phyloP scores from a whole-genome alignment of 352 stramenopile species.

The Globisporangium sylvaticum region DNA sequence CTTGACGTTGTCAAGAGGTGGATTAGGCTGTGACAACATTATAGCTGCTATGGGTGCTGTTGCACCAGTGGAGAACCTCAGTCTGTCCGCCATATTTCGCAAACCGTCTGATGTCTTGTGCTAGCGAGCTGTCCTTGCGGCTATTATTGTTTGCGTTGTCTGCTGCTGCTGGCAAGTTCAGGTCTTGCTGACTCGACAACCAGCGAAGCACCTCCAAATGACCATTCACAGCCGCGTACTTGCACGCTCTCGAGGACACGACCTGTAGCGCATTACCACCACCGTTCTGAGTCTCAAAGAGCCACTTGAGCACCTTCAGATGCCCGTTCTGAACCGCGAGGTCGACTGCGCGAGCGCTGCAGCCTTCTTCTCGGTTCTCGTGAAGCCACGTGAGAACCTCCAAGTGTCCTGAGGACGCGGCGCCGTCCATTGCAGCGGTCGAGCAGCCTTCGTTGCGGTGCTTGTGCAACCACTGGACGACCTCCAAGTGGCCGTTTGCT shows the following conservation, averaged over 20 bases:
- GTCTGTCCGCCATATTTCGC: background rate
- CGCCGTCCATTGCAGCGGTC: background rate
- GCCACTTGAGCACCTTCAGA: background rate
- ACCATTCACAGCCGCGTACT: background rate
- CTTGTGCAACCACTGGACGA: slow-evolving; percentile 1
- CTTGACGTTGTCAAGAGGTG: background rate
- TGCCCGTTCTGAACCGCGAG: background rate
- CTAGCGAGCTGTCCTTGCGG: background rate
- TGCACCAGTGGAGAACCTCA: background rate
- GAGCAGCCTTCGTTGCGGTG: background rate
- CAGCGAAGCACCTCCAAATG: background rate
- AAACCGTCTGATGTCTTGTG: background rate
- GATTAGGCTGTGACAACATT: background rate
- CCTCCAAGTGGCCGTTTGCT: background rate
- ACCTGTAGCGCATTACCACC: background rate
- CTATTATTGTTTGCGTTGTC: background rate
- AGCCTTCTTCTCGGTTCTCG: background rate
- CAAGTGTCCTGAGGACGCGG: background rate
- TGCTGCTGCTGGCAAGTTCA: background rate
- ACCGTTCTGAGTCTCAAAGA: background rate
- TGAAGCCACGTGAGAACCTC: background rate
- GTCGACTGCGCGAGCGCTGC: background rate
- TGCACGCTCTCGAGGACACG: background rate
- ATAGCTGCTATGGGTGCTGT: background rate
- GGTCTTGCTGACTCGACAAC: background rate